These are phyloP conservation scores for Lycium barbarum DNA, from an alignment of 257 asterid species.

Conservation along the genomic window DNA sequence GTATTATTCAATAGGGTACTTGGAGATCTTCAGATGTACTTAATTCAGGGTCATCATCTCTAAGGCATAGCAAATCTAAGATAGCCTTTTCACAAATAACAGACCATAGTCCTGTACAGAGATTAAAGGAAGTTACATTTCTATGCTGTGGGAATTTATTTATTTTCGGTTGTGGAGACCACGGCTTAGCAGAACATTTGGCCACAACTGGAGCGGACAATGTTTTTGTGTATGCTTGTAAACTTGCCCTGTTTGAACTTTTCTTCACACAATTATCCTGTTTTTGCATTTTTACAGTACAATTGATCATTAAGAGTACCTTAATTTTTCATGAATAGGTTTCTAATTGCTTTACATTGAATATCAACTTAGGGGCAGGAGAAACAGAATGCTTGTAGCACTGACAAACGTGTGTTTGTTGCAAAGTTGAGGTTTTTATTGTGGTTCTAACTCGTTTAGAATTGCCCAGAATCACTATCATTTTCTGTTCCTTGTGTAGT, in stretches of 20 bases:
- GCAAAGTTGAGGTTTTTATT: background rate
- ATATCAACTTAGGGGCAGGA: background rate
- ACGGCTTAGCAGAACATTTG: background rate
- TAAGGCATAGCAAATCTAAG: background rate
- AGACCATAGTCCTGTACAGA: background rate
- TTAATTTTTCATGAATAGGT: background rate
- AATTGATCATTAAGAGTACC: background rate
- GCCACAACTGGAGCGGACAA: background rate
- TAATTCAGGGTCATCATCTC: background rate
- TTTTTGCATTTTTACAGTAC: background rate
- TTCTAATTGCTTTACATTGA: conserved; percentile 11
- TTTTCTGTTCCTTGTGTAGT: background rate
- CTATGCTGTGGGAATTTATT: background rate
- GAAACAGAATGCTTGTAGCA: background rate
- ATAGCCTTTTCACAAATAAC: background rate
- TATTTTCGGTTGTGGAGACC: background rate
- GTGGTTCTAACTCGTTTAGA: background rate
- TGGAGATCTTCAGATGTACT: background rate
- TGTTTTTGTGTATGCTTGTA: background rate
- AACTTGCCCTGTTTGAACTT: background rate
- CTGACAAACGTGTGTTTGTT: background rate
- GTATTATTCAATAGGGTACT: background rate
- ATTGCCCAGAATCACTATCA: background rate
- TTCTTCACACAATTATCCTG: background rate
- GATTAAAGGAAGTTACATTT: background rate